These are phyloP conservation scores for Nannochloris sp. DNA, from an alignment of 139 green algal genomes.

Conservation along the genomic window DNA sequence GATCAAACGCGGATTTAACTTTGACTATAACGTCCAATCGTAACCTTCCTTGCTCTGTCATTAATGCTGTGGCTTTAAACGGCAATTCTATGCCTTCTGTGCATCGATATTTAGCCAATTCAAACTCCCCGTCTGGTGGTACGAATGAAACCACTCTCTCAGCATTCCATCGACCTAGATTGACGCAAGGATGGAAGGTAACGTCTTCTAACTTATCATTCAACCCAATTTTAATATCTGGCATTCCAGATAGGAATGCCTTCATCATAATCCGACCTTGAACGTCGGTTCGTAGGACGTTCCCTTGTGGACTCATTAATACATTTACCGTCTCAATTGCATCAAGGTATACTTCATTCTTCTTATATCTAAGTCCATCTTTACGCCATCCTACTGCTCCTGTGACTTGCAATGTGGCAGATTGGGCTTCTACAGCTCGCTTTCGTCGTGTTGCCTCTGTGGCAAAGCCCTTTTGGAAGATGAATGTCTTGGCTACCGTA, in stretches of 20 bases:
- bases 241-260: constrained; percentile 89
- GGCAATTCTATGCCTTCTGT: constrained; percentile 82
- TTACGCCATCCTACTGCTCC: constrained; percentile 85
- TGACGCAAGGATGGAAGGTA: constrained; percentile 95
- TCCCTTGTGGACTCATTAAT: constrained; percentile 57
- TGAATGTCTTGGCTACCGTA: constrained; percentile 84
- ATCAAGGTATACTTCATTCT: constrained; percentile 96
- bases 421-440: constrained; percentile 50
- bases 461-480: constrained; percentile 81
- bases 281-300: constrained; percentile 77
- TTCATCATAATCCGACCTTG: constrained; percentile 86
- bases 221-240: constrained; percentile 85
- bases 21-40: constrained; percentile 69
- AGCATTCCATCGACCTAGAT: constrained; percentile 69
- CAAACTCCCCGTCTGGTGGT: constrained; percentile 94
- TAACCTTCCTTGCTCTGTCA: constrained; percentile 89
- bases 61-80: constrained; percentile 82
- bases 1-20: constrained; percentile 64
- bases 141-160: constrained; percentile 85
- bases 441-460: constrained; percentile 45
- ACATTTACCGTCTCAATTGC: constrained; percentile 84
- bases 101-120: constrained; percentile 83
- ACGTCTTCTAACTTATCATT: constrained; percentile 87
- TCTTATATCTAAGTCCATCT: constrained; percentile 89
- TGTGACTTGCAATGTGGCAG: constrained; percentile 90